Base-by-base conservation (phyloP, 164 flowering plant genomes). In the Nymphaea colorata region DNA sequence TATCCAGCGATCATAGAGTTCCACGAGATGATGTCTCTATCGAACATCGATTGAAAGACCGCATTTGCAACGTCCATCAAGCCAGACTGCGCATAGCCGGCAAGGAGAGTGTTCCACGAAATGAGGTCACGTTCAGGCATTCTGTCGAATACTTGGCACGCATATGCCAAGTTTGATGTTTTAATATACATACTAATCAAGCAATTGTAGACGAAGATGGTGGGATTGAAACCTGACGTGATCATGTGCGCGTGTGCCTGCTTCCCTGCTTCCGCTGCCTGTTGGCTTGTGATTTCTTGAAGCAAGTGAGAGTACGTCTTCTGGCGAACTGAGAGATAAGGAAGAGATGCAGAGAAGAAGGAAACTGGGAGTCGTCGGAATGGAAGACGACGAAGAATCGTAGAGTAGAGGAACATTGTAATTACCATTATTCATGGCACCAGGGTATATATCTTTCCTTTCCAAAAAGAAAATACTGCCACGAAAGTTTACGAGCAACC, bases 1-100 rank as follows among this genome's bases (percentile, higher is more conserved):
- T 81, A 88, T 41, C 88, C 88, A 0, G 93, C 89, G 62, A 87
- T 72, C 78, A 91, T 63, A 3, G 91, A 85, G 70, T 91, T 91
- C 94, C 93, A 91, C 0, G 95, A 87, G 7, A 91, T 79, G 42
- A 77, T 86, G 72, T 91, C 97, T 67, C 79, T 81, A 53, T 69
- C 75, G 2, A 89, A 89, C 88, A 88, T 91, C 7, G n/a, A 44
- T 5, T 82, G 83, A 71, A 91, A 91, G 1, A 79, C 12, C 0
- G 64, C 36, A 68, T 71, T 73, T 0, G 93, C 92, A 42, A 65
- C 6, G 1, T 7, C 82, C 85, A 91, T 71, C 4, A 78, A 45
- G 41, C 86, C 84, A 66, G 41, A 16, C 41, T 64, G 67, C 0
- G 83, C 77, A 67, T 79, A 84, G 12, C 87, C 87, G 61, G 67